Conservation (phyloP, 2,329 filamentous ascomycete species). For the Colletotrichum simmondsii region DNA sequence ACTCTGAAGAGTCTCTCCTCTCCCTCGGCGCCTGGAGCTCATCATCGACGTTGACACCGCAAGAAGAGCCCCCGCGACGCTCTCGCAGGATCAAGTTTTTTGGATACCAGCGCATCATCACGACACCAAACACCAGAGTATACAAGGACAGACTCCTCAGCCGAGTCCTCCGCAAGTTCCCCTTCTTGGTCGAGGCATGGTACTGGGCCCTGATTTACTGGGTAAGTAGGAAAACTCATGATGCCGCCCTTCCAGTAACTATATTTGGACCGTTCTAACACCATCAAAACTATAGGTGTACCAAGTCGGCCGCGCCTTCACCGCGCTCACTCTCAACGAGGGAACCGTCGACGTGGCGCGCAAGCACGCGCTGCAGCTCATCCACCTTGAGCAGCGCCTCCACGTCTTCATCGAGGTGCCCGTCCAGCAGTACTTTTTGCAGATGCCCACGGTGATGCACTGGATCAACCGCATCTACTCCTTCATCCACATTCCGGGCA, state of each 20-base stretch:
- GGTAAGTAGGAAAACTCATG: constrained; percentile 61
- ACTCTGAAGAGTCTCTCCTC: constrained; percentile 30
- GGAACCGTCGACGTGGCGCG: constrained; percentile 76
- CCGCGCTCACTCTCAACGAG: constrained; percentile 74
- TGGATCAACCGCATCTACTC: constrained; percentile 81
- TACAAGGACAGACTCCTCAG: constrained; percentile 71
- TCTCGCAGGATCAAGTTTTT: constrained; percentile 46
- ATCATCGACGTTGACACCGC: constrained; percentile 40
- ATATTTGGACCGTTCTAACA: background rate
- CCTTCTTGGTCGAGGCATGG: constrained; percentile 80
- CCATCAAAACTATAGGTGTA: constrained; percentile 66
- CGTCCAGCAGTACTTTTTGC: constrained; percentile 66
- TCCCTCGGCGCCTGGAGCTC: constrained; percentile 35
- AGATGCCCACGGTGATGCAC: constrained; percentile 66
- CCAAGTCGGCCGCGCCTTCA: constrained; percentile 78
- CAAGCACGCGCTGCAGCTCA: constrained; percentile 74
- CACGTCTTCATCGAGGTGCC: constrained; percentile 73
- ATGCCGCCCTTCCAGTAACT: no score
- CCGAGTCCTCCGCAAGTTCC: constrained; percentile 72
- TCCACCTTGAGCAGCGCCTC: constrained; percentile 72
- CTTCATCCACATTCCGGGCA: constrained; percentile 82
- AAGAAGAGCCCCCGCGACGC: constrained; percentile 43
- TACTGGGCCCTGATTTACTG: constrained; percentile 84
- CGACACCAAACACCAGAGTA: constrained; percentile 69
- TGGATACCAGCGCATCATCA: constrained; percentile 52